Conservation (phyloP, 805 yeast genomes). For the Lipomyces anomalus region DNA sequence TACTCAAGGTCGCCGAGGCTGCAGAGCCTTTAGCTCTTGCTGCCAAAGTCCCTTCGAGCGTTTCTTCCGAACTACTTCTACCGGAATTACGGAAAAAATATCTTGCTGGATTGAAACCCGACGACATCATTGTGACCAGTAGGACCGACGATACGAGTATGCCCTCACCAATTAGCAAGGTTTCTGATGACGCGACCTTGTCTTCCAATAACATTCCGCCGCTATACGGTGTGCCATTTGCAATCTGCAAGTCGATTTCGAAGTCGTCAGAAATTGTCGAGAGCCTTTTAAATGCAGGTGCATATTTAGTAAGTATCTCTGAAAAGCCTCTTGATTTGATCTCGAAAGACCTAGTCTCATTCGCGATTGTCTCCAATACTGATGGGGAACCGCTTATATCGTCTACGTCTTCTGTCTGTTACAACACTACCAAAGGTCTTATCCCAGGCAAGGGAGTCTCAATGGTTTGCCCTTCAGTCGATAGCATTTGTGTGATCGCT, state of each 20-base stretch:
- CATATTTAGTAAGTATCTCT: conserved; percentile 9
- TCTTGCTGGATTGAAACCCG: not conserved
- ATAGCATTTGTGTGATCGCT: conserved; percentile 20
- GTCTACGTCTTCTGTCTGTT: conserved; percentile 15
- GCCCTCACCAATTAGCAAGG: not conserved
- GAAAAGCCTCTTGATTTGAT: conserved; percentile 1
- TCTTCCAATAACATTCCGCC: conserved; percentile 10
- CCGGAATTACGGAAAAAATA: conserved; percentile 3
- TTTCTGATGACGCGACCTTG: conserved; percentile 1
- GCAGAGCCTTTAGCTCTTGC: conserved; percentile 9
- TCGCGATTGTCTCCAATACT: conserved; percentile 16
- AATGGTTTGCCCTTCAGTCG: conserved; percentile 17
- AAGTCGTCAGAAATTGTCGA: conserved; percentile 11
- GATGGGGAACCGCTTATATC: conserved; percentile 20
- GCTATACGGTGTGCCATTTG: conserved; percentile 22
- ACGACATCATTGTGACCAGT: too few relatives aligned
- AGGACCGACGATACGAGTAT: too few relatives aligned
- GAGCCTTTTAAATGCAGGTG: conserved; percentile 11
- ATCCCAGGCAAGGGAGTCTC: conserved; percentile 19
- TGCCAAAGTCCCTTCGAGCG: conserved; percentile 4
- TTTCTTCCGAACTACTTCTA: not conserved
- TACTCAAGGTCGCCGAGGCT: conserved; percentile 9
- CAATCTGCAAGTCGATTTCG: conserved; percentile 13
- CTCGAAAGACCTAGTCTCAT: conserved; percentile 8
- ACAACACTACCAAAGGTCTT: conserved; percentile 16